phyloP scores from a whole-genome alignment of 805 yeast genomes.

The Ogataea methylovora region DNA sequence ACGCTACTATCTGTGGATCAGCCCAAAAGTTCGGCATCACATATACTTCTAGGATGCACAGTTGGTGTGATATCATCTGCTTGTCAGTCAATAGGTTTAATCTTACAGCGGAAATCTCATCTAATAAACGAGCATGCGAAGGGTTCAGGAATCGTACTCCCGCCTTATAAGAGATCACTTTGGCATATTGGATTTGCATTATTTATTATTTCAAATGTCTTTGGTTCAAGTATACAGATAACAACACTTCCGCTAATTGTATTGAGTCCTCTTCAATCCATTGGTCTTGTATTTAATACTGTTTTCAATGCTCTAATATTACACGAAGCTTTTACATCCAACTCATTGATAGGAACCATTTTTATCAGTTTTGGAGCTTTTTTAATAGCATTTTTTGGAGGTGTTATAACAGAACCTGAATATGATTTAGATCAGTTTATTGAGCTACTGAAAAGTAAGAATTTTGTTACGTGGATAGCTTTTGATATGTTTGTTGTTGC shows the following conservation, averaged over 20 bases:
- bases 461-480: slow-evolving; percentile 53
- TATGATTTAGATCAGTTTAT: slow-evolving; percentile 41
- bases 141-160: slow-evolving; percentile 11
- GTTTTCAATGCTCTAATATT: slow-evolving; percentile 61
- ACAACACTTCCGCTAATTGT: slow-evolving; percentile 77
- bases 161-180: slow-evolving; percentile 41
- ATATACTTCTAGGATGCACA: slow-evolving; percentile 48
- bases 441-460: slow-evolving; percentile 30
- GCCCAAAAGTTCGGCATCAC: slow-evolving; percentile 1
- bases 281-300: slow-evolving; percentile 83
- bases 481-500: slow-evolving; percentile 26
- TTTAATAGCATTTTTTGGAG: slow-evolving; percentile 73
- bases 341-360: slow-evolving; percentile 55
- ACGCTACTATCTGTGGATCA: too few species aligned
- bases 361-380: slow-evolving; percentile 70
- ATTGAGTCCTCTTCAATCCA: slow-evolving; percentile 76
- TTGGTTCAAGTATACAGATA: slow-evolving; percentile 79
- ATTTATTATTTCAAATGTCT: slow-evolving; percentile 64
- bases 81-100: slow-evolving; percentile 73
- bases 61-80: slow-evolving; percentile 74
- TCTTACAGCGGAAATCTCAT: slow-evolving; percentile 76
- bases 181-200: slow-evolving; percentile 73
- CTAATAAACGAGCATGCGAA: slow-evolving; percentile 31
- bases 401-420: slow-evolving; percentile 48
- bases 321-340: slow-evolving; percentile 56